These are phyloP conservation scores for Apiospora marii DNA, from an alignment of 2,329 filamentous ascomycete species.

Conservation along the genomic window DNA sequence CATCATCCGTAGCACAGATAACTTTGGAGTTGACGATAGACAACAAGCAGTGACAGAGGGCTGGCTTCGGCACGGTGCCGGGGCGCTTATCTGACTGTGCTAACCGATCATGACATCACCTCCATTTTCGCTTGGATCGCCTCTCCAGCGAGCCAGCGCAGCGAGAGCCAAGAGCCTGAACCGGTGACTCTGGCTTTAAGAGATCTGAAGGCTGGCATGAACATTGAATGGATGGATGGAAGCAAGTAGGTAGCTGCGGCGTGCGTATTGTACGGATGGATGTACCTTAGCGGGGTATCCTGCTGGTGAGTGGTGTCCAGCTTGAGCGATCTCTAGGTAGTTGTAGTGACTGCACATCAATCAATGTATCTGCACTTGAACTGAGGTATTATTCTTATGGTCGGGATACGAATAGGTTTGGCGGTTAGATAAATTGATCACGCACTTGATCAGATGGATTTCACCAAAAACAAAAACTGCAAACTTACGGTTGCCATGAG, in stretches of 20 bases:
- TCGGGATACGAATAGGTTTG: no score
- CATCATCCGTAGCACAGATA: background rate
- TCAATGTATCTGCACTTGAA: background rate
- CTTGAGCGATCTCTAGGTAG: background rate
- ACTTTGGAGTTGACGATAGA: background rate
- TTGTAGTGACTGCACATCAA: background rate
- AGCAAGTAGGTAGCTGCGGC: no score
- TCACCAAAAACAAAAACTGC: background rate
- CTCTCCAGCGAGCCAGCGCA: background rate
- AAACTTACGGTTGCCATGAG: background rate
- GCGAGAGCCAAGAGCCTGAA: background rate
- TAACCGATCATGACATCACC: conserved; percentile 14
- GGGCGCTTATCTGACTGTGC: background rate
- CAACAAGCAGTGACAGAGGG: background rate
- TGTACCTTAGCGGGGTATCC: background rate
- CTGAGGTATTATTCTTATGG: background rate
- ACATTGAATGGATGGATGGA: background rate
- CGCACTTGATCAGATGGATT: background rate
- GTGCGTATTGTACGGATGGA: background rate
- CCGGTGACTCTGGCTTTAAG: background rate
- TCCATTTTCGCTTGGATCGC: conserved; percentile 2
- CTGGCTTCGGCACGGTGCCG: background rate
- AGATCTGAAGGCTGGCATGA: background rate
- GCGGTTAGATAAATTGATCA: background rate
- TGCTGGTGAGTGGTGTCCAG: background rate